phyloP scores from a whole-genome alignment of 352 stramenopile genomes.

The Globisporangium uncinulatum region DNA sequence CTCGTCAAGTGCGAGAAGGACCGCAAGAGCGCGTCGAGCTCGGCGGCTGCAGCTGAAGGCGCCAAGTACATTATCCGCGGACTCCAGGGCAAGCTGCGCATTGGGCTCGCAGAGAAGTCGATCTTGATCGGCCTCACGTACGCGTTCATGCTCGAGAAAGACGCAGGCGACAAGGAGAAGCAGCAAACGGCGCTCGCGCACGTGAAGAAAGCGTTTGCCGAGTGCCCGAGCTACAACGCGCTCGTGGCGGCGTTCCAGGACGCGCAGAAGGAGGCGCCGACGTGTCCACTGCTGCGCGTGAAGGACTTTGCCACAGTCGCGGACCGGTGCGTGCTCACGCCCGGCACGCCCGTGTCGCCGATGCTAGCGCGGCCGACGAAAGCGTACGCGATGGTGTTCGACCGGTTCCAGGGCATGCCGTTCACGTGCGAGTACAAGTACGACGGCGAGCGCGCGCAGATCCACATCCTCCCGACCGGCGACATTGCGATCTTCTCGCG shows the following conservation, averaged over 20 bases:
- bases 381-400: conserved; percentile 94
- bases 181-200: conserved; percentile 87
- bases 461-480: conserved; percentile 87
- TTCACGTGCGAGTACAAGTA: conserved; percentile 99
- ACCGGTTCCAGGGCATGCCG: conserved; percentile 91
- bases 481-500: conserved; percentile 97
- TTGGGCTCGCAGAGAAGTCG: conserved; percentile 96
- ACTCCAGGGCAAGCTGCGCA: conserved; percentile 97
- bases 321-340: conserved; percentile 87
- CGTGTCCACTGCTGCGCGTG: conserved; percentile 36
- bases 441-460: conserved; percentile 97
- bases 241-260: conserved; percentile 89
- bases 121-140: conserved; percentile 97
- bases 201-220: conserved; percentile 97
- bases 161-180: conserved; percentile 76
- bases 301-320: conserved; percentile 56
- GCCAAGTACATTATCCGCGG: conserved; percentile 99
- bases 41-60: conserved; percentile 39
- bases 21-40: conserved; percentile 46
- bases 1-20: conserved; percentile 91
- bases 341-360: conserved; percentile 96
- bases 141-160: conserved; percentile 89
- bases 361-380: conserved; percentile 99
- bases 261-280: conserved; percentile 36
- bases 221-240: conserved; percentile 95